Evolutionary conservation across 1,284 basidiomycete species (phyloP), one percentile per base, ranked within the genome.

Genomic region (Irpex sp.): DNA sequence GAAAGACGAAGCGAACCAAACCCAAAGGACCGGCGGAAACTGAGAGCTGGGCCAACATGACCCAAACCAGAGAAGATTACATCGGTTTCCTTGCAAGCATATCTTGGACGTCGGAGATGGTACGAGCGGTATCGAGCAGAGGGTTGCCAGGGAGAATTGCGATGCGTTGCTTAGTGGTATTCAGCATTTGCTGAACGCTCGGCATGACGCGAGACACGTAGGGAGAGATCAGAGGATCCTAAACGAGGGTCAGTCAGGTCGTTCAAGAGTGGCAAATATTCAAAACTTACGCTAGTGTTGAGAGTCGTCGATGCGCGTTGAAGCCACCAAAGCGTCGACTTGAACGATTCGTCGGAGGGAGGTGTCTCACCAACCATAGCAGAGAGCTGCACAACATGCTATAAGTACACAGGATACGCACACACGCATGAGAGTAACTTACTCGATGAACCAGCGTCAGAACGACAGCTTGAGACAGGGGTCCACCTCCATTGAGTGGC

Each of bases 281-380:
- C 15, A 31, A 55, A 19, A 78, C 82, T 37, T 72, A 89, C 89
- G 68, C 86, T 87, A 61, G 90, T 86, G 71, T 89, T 89, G 65
- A 93, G 80, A 49, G 87, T 79, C 17, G 81, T 78, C 4, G 89
- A 78, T 39, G 88, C 81, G 61, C 91, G 86, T 71, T 92, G 90
- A 67, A 93, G 75, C 91, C 91, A 93, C 90, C 92, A 93, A 61
- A 93, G 76, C 5, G 87, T 84, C 15, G 83, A 84, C 75, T 92
- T 92, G 81, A 92, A 92, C 5, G 83, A 76, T 69, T 93, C 92
- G 64, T 93, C 91, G 54, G 82, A 81, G 6, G 91, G 88, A 17
- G 88, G 82, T 4, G 83, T 86, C 72, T 93, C 90, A 59, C 87
- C 86, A 55, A 93, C 82, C 62, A 88, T 81, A 50, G 83, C 81